A percentile compares a stretch with the other conserved stretches of the same genome.
Evolutionary conservation across 2,329 filamentous ascomycete species (phyloP).

Genomic region (Penicillium sp.): DNA sequence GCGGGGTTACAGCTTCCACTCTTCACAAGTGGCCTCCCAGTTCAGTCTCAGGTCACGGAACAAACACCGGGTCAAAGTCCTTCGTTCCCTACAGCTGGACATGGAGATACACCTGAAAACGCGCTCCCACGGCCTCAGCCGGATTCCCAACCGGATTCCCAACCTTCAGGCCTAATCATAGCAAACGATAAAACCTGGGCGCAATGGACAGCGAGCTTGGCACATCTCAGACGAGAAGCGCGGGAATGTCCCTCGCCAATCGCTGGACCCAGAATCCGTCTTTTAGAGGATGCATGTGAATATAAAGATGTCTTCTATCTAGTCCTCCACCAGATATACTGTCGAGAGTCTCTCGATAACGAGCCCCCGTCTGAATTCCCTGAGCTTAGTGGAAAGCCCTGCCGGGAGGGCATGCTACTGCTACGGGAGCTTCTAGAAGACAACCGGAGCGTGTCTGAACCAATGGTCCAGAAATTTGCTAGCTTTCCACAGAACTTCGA

Average conservation of each 20-base stretch:
- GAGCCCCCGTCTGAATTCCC: constrained; percentile 35
- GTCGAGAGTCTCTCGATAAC: constrained; percentile 49
- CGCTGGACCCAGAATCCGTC: constrained; percentile 47
- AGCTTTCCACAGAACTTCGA: constrained; percentile 44
- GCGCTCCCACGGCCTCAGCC: background rate
- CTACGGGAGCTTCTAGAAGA: constrained; percentile 42
- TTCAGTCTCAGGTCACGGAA: background rate
- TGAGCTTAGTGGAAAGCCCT: constrained; percentile 36
- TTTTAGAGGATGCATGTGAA: constrained; percentile 58
- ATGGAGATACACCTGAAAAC: background rate
- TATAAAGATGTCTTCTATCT: constrained; percentile 63
- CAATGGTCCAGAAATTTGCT: constrained; percentile 4
- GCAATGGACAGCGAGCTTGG: constrained; percentile 6
- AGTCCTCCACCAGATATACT: constrained; percentile 64
- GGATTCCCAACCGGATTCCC: background rate
- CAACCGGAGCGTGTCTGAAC: constrained; percentile 31
- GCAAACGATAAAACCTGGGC: constrained; percentile 8
- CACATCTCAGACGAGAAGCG: background rate
- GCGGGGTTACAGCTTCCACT: background rate
- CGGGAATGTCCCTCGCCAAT: constrained; percentile 1
- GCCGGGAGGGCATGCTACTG: constrained; percentile 29
- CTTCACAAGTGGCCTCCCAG: background rate
- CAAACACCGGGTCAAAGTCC: background rate
- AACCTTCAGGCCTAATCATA: background rate
- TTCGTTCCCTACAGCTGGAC: background rate